Percentiles rank a stretch among this genome's conserved stretches.
These are phyloP conservation scores for Tephrocybe sp. DNA, from an alignment of 768 basidiomycete species.

Conservation along the genomic window DNA sequence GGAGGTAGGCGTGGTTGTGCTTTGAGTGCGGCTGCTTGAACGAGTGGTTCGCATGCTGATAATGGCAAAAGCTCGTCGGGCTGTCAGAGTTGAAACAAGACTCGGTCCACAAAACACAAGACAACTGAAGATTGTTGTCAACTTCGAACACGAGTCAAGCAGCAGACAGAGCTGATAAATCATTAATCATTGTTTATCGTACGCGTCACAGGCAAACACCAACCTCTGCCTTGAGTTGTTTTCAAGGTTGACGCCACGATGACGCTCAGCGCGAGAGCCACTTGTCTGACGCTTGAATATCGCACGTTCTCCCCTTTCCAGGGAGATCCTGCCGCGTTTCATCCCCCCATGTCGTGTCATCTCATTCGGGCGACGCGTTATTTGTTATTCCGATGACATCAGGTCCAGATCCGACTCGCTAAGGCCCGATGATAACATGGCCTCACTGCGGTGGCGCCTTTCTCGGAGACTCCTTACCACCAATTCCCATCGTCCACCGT, in stretches of 20 bases:
- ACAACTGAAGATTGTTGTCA: background rate
- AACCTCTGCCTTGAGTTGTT: too few species aligned
- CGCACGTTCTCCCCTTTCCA: too few species aligned
- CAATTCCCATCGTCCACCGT: slow-evolving; percentile 12
- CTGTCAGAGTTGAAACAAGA: background rate
- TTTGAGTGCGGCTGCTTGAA: slow-evolving; percentile 27
- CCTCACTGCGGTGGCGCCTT: slow-evolving; percentile 4
- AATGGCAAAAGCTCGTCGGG: slow-evolving; percentile 5
- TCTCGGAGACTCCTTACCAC: slow-evolving; percentile 8
- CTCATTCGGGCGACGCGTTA: slow-evolving; percentile 1
- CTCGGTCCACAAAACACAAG: background rate
- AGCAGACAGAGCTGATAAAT: too few species aligned
- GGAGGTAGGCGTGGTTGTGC: slow-evolving; percentile 5
- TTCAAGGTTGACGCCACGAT: too few species aligned
- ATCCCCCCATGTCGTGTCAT: too few species aligned
- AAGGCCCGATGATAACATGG: background rate
- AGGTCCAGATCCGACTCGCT: slow-evolving; percentile 1
- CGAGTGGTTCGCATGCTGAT: slow-evolving; percentile 30
- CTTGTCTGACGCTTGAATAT: too few species aligned
- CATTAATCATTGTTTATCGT: background rate
- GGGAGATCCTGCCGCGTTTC: too few species aligned
- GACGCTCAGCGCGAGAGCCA: too few species aligned
- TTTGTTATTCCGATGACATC: too few species aligned
- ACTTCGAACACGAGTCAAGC: background rate
- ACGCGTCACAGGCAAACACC: background rate